These are phyloP conservation scores for Juncus inflexus DNA, from an alignment of 176 grass and related monocot species.

Conservation along the genomic window DNA sequence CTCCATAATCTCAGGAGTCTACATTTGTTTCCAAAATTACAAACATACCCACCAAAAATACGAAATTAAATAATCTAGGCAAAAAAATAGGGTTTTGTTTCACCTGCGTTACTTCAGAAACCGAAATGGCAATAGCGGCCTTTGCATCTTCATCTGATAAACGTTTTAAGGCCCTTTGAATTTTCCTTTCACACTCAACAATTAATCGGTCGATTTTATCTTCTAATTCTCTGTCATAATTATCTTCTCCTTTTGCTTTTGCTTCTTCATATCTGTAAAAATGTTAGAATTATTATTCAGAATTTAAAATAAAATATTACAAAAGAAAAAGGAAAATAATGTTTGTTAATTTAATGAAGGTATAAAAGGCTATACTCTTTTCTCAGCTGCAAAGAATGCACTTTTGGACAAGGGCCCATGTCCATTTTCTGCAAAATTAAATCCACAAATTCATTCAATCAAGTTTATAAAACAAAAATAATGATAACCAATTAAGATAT, in stretches of 20 bases:
- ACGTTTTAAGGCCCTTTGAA: conserved; percentile 86
- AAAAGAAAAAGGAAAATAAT: neutral
- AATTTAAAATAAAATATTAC: conserved; percentile 25
- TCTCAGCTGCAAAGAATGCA: conserved; percentile 78
- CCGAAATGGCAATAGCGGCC: conserved; percentile 95
- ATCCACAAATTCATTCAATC: too few relatives aligned
- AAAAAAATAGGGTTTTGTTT: conserved; percentile 14
- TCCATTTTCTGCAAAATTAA: conserved; percentile 82
- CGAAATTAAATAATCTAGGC: conserved; percentile 10
- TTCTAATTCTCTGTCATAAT: conserved; percentile 79
- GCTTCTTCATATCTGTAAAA: conserved; percentile 86
- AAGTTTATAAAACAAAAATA: neutral
- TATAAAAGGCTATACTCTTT: conserved; percentile 73
- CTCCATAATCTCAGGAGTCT: conserved; percentile 69
- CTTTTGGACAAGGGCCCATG: conserved; percentile 82
- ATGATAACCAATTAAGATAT: too few relatives aligned
- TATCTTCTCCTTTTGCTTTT: conserved; percentile 71
- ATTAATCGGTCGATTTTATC: conserved; percentile 90
- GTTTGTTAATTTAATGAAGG: too few relatives aligned
- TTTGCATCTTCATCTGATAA: conserved; percentile 85
- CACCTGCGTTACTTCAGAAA: conserved; percentile 81
- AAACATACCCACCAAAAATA: conserved; percentile 10
- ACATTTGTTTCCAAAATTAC: conserved; percentile 13
- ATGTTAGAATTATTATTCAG: conserved; percentile 29
- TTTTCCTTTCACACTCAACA: conserved; percentile 96